phyloP scores from a whole-genome alignment of 805 yeast species.

The Wickerhamomyces chaumierensis region DNA sequence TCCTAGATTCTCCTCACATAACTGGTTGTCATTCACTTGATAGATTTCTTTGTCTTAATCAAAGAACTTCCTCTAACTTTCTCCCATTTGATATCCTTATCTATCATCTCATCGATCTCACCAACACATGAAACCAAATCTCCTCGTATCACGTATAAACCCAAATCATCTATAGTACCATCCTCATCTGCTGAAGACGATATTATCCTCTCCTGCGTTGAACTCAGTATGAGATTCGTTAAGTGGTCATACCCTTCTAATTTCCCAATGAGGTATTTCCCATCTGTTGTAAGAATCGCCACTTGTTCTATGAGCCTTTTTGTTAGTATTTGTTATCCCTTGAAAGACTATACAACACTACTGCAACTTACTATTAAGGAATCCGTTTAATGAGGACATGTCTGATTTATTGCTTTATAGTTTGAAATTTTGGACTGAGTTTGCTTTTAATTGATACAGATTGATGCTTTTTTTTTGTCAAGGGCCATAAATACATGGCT shows the following conservation, averaged over 20 bases:
- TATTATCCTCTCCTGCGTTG: conserved; percentile 40
- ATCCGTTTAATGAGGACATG: conserved; percentile 16
- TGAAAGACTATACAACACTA: no score
- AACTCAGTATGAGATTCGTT: conserved; percentile 45
- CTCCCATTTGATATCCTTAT: conserved; percentile 25
- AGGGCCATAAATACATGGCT: no score
- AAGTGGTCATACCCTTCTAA: conserved; percentile 55
- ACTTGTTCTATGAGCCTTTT: conserved; percentile 28
- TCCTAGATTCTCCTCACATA: no score
- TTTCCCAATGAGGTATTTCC: conserved; percentile 35
- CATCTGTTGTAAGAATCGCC: conserved; percentile 47
- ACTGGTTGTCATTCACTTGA: no score
- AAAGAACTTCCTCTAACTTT: conserved; percentile 16
- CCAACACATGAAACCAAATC: conserved; percentile 49
- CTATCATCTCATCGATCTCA: conserved; percentile 32
- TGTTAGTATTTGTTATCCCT: conserved; percentile 5
- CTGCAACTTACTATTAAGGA: conserved; percentile 12
- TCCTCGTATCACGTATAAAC: conserved; percentile 45
- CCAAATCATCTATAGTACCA: conserved; percentile 24
- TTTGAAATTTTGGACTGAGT: background rate
- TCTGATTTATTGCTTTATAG: no score
- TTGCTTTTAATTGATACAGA: no score
- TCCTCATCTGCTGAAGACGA: conserved; percentile 20
- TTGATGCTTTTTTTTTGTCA: no score
- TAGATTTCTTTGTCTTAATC: conserved; percentile 15